Conservation (phyloP, 2,329 filamentous ascomycete genomes). For the Clarireedia paspali region DNA sequence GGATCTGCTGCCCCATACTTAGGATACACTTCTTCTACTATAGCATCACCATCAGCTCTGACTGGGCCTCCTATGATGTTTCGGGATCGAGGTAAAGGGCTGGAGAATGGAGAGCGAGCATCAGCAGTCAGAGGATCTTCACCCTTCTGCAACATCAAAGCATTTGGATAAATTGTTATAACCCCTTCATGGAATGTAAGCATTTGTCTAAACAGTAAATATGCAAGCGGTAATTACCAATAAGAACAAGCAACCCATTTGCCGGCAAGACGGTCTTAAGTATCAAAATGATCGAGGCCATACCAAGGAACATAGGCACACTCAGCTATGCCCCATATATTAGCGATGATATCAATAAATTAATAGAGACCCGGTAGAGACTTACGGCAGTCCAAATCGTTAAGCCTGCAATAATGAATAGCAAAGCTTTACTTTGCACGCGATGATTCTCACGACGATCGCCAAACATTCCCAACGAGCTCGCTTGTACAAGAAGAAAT, state of each 20-base stretch:
- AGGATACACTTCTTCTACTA: background rate
- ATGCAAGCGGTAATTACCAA: slow-evolving; percentile 19
- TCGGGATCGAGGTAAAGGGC: slow-evolving; percentile 16
- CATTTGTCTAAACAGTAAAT: background rate
- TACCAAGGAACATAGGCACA: slow-evolving; percentile 28
- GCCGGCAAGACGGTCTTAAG: slow-evolving; percentile 27
- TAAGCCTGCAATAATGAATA: slow-evolving; percentile 23
- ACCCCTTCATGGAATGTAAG: slow-evolving; percentile 15
- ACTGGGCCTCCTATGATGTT: slow-evolving; percentile 6
- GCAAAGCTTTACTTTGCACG: slow-evolving; percentile 23
- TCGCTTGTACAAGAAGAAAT: slow-evolving; percentile 19
- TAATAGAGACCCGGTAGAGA: background rate
- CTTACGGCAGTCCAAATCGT: slow-evolving; percentile 27
- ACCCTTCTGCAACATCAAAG: slow-evolving; percentile 19
- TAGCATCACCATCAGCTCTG: background rate
- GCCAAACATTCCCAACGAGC: slow-evolving; percentile 20
- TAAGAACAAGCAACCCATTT: slow-evolving; percentile 25
- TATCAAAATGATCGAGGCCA: slow-evolving; percentile 22
- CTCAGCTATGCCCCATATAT: slow-evolving; percentile 20
- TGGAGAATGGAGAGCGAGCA: slow-evolving; percentile 27
- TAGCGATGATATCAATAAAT: slow-evolving; percentile 6
- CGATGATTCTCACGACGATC: slow-evolving; percentile 14
- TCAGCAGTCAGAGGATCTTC: slow-evolving; percentile 24
- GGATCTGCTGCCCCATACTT: too few relatives aligned
- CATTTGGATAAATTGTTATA: slow-evolving; percentile 20